Evolutionary conservation across 148 eudicot genomes (phyloP), one percentile per base, ranked within the genome.

Genomic region (Heliamphora exappendiculata): DNA sequence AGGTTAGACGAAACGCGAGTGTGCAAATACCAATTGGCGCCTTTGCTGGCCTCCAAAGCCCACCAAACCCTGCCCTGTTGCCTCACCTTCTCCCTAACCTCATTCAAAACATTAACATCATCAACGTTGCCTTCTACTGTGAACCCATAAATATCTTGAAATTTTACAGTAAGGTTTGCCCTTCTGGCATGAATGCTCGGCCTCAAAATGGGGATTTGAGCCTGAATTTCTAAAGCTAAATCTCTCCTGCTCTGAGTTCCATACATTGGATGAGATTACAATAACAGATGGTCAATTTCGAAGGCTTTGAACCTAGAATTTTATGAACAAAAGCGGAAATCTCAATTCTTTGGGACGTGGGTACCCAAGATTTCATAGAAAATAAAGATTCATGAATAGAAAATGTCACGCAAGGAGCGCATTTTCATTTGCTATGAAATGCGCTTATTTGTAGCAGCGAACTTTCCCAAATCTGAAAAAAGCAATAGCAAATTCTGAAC

Each of bases 41-140:
- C 98, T 85, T 89, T 91, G 81, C 83, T 89, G 13, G 92, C 93
- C 77, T 95, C 98, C 82, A 95, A 68, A 76, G 92, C 85, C 96
- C 94, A 95, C 99, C 99, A 95, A 41, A 91, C 94, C 86, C 82
- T 86, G 3, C 89, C 96, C 75, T 91, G 98, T 78, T 92, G 82
- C 87, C 94, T 94, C 28, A 92, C 90, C 79, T 87, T 92, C 77
- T 92, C 98, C 51, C 98, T 90, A 39, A 94, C 97, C 82, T 94
- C 98, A 87, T 94, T 94, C 87, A 94, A 87, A 67, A 94, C 84
- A 84, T 94, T 94, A 7, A 94, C 98, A 88, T 94, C 98, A 87
- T 94, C 98, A 54, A 94, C 98, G 91, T 94, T 92, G 29, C 98
- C 97, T 87, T 90, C 96, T 24, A 92, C 98, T 2, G 84, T 87